phyloP scores from a whole-genome alignment of 2,329 filamentous ascomycete genomes.

The Pseudogymnoascus sp. region DNA sequence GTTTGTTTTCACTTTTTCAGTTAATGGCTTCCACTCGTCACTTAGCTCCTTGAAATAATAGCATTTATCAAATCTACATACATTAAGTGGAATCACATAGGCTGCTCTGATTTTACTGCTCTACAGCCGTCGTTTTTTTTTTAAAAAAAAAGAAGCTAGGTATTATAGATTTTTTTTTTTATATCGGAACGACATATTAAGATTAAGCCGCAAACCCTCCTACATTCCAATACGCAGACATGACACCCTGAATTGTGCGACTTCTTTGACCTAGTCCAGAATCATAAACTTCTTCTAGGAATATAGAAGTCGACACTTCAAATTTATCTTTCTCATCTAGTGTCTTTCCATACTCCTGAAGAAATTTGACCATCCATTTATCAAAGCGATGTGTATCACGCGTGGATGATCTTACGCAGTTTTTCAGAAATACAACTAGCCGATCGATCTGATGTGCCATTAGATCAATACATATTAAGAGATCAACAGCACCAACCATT shows the following conservation, averaged over 20 bases:
- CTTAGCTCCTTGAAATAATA: too few species aligned
- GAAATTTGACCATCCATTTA: slow-evolving; percentile 27
- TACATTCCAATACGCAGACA: not conserved
- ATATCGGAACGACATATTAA: not conserved
- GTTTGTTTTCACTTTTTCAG: too few species aligned
- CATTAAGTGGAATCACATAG: too few species aligned
- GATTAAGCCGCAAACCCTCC: not conserved
- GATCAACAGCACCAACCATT: slow-evolving; percentile 22
- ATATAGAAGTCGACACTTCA: not conserved
- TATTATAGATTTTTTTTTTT: too few species aligned
- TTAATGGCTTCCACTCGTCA: too few species aligned
- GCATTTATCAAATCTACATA: too few species aligned
- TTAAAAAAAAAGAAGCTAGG: too few species aligned
- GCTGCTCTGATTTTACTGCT: too few species aligned
- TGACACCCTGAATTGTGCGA: not conserved
- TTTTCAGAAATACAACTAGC: slow-evolving; percentile 28
- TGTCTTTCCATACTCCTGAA: slow-evolving; percentile 29
- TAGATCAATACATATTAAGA: not conserved
- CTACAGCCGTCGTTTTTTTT: too few species aligned
- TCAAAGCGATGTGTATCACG: slow-evolving; percentile 27
- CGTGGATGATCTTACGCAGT: slow-evolving; percentile 24
- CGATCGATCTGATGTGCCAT: slow-evolving; percentile 24
- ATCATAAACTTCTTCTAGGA: not conserved
- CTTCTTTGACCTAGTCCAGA: not conserved
- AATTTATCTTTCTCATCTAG: slow-evolving; percentile 17